Evolutionary conservation across 192 early-diverging fungal species (phyloP).

Genomic region (Entomortierella lignicola): DNA sequence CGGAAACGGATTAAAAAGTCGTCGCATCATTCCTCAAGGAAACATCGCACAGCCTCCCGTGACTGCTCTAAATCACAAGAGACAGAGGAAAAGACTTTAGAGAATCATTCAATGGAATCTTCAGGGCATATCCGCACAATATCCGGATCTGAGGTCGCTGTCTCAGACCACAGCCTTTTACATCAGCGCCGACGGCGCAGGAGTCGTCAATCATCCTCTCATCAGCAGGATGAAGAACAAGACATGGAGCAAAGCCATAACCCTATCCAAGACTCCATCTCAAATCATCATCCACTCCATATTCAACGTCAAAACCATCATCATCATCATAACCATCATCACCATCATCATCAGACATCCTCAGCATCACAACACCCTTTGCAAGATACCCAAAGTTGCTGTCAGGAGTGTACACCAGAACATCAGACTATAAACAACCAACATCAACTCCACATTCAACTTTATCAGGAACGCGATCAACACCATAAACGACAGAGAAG

Average conservation of each 20-base stretch:
- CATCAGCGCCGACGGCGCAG: conserved; percentile 6
- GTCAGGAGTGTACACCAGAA: not conserved
- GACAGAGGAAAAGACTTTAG: not conserved
- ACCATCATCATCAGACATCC: not conserved
- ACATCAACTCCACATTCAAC: conserved; percentile 13
- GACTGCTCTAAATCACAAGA: conserved; percentile 17
- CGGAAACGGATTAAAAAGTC: conserved; percentile 53
- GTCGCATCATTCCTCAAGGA: conserved; percentile 11
- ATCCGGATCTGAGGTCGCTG: conserved; percentile 34
- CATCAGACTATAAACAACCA: not conserved
- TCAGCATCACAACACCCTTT: conserved; percentile 13
- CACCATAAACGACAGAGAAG: conserved; percentile 50
- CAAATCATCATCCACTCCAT: conserved; percentile 4
- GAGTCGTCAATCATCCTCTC: conserved; percentile 1
- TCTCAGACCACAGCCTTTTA: conserved; percentile 7
- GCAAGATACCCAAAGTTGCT: conserved; percentile 12
- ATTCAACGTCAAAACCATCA: conserved; percentile 3
- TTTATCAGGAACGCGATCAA: conserved; percentile 5
- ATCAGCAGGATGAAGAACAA: conserved; percentile 10
- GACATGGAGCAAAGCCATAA: not conserved
- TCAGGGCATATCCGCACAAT: conserved; percentile 39
- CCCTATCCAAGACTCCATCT: not conserved
- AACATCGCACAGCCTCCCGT: conserved; percentile 26
- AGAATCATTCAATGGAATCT: conserved; percentile 30
- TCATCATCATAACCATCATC: not conserved